Evolutionary conservation across 805 yeast genomes (phyloP).

Genomic region (Grigorovia yakushimaensis): DNA sequence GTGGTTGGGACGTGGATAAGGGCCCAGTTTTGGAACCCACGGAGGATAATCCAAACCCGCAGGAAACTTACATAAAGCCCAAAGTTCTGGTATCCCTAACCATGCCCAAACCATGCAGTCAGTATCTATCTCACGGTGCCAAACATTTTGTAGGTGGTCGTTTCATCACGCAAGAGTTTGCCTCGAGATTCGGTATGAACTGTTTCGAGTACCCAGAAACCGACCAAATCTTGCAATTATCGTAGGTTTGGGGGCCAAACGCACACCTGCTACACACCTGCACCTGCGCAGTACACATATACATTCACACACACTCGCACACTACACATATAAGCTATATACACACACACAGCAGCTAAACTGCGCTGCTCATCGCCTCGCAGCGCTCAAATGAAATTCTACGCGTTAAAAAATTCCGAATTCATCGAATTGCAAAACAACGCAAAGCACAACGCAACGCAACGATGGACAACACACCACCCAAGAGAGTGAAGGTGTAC

Average conservation of each 20-base stretch:
- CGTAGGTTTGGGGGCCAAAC: background rate
- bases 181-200: conserved; percentile 61
- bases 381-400: too few relatives aligned
- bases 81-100: conserved; percentile 70
- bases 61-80: conserved; percentile 39
- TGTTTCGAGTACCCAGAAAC: conserved; percentile 49
- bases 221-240: conserved; percentile 43
- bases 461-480: conserved; percentile 24
- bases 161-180: conserved; percentile 59
- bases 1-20: conserved; percentile 92
- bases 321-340: too few relatives aligned
- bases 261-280: too few relatives aligned
- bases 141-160: conserved; percentile 85
- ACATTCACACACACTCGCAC: too few relatives aligned
- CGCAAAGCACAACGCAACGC: background rate
- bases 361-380: too few relatives aligned
- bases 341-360: too few relatives aligned
- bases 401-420: background rate
- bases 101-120: conserved; percentile 87
- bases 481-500: conserved; percentile 87
- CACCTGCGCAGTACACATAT: too few relatives aligned
- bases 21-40: conserved; percentile 49
- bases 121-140: conserved; percentile 32
- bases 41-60: background rate
- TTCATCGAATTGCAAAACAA: background rate